These are phyloP conservation scores for Zanthoxylum bungeanum DNA, from an alignment of 345 rosid species.

Conservation along the genomic window DNA sequence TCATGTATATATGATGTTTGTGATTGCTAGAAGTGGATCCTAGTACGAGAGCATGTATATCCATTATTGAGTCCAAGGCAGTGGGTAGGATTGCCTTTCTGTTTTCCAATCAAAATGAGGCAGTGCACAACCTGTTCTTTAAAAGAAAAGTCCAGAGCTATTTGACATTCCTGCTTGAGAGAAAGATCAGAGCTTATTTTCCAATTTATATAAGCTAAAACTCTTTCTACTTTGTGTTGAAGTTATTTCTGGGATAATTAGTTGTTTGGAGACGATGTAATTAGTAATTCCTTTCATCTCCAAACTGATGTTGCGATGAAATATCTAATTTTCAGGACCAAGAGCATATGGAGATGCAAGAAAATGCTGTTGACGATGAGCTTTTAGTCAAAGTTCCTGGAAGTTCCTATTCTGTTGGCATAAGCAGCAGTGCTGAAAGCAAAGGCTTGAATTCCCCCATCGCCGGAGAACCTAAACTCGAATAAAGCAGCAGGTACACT, in stretches of 20 bases:
- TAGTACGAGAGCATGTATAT: background rate
- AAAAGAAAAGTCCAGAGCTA: background rate
- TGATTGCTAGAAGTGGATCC: background rate
- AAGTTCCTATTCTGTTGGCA: constrained; percentile 59
- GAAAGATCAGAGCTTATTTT: background rate
- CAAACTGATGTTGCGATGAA: background rate
- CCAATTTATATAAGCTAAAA: background rate
- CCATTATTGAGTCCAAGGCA: background rate
- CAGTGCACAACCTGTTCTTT: background rate
- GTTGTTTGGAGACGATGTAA: background rate
- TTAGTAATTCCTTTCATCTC: background rate
- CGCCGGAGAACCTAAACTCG: background rate
- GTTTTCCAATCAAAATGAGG: background rate
- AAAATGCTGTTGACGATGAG: constrained; percentile 44
- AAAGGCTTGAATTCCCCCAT: background rate
- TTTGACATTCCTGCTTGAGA: background rate
- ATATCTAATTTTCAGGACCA: constrained; percentile 34
- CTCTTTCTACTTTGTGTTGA: background rate
- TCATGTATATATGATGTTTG: background rate
- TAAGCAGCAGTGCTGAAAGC: constrained; percentile 2
- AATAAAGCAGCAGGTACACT: background rate
- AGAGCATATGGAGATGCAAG: constrained; percentile 25
- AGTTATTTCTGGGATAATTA: background rate
- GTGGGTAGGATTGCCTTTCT: background rate
- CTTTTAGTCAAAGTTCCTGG: constrained; percentile 84